Percentiles rank a stretch among this genome's conserved stretches.
These are phyloP conservation scores for Cenchrus purpureus DNA, from an alignment of 176 grass and related monocot genomes.

Conservation along the genomic window DNA sequence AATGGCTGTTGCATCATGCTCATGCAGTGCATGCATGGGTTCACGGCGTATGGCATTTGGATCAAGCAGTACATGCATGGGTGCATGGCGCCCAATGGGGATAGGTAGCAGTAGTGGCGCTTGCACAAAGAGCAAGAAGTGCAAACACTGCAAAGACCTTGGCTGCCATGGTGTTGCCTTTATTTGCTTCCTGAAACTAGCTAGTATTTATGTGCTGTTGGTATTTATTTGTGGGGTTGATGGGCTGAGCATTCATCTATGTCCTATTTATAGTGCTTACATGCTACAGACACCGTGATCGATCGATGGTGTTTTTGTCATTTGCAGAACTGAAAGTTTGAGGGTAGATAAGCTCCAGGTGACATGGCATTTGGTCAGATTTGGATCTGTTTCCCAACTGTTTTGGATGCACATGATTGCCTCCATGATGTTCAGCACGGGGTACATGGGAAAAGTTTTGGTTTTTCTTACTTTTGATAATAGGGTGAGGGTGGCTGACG, in stretches of 20 bases:
- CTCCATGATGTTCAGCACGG: no score
- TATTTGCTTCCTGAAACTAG: neutral
- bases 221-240: no score
- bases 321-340: neutral
- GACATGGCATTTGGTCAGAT: neutral
- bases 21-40: neutral
- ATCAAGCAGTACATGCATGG: no score
- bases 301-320: neutral
- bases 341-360: neutral
- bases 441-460: no score
- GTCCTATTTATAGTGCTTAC: no score
- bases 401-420: neutral
- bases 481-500: no score
- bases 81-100: no score
- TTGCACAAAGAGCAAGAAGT: constrained; percentile 5
- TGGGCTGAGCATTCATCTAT: no score
- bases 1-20: neutral
- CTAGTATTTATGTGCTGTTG: neutral
- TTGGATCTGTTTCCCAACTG: neutral
- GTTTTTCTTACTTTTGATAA: no score
- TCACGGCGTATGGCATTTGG: no score
- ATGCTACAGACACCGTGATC: neutral
- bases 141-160: constrained; percentile 2
- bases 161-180: constrained; percentile 2
- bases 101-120: neutral